Conservation (phyloP, 257 asterid genomes). For the Solanum phureja region DNA sequence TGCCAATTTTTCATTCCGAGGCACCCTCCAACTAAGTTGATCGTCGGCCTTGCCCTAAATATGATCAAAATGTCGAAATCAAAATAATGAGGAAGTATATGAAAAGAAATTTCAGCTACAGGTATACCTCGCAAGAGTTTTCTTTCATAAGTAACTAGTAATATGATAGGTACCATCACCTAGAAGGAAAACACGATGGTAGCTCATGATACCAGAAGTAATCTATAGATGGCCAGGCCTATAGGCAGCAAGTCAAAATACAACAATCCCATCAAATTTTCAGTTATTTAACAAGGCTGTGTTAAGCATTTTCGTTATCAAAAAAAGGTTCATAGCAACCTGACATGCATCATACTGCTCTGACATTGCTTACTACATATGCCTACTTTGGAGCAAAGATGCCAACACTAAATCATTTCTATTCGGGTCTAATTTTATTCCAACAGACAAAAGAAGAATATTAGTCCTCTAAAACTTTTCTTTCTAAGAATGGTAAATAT, state of each 20-base stretch:
- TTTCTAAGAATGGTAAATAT: neutral
- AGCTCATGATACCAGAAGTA: neutral
- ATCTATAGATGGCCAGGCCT: neutral
- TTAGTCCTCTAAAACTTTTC: neutral
- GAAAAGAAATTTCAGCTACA: neutral
- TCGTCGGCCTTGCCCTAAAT: slow-evolving; percentile 92
- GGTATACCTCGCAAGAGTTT: neutral
- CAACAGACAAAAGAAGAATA: neutral
- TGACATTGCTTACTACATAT: neutral
- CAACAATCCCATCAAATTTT: neutral
- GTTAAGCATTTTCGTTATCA: neutral
- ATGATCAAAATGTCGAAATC: neutral
- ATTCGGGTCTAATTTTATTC: neutral
- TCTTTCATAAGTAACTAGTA: neutral
- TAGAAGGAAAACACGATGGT: neutral
- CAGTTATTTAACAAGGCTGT: neutral
- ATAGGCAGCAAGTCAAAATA: neutral
- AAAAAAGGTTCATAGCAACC: neutral
- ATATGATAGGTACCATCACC: neutral
- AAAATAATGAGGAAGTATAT: neutral
- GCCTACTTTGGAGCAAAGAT: neutral
- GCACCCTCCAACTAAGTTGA: slow-evolving; percentile 83
- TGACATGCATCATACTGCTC: neutral
- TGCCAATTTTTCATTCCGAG: slow-evolving; percentile 66
- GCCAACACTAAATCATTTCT: neutral